Conservation (phyloP, 108 stramenopile species). For the Parmales sp. region DNA sequence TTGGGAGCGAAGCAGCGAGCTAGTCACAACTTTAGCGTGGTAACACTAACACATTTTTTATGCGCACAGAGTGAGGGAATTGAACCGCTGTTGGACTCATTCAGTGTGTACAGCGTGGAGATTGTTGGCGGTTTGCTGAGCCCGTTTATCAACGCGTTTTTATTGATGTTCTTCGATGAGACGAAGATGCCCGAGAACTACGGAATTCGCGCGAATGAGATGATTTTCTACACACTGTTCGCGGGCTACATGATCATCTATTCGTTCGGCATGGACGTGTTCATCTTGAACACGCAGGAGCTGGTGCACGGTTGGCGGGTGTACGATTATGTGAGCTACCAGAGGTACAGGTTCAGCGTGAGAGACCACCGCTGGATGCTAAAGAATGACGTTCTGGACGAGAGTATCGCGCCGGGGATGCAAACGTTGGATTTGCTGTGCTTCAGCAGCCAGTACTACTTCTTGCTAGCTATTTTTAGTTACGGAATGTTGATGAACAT, state of each 20-base stretch:
- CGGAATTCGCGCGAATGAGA: conserved; percentile 57
- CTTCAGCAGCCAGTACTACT: conserved; percentile 75
- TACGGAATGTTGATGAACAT: conserved; percentile 55
- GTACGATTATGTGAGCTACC: conserved; percentile 74
- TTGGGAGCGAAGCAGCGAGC: too few species aligned
- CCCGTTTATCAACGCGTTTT: conserved; percentile 48
- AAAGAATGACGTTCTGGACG: conserved; percentile 43
- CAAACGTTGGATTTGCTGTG: conserved; percentile 68
- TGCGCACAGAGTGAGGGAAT: conserved; percentile 67
- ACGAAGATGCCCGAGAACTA: conserved; percentile 58
- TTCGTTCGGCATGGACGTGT: conserved; percentile 53
- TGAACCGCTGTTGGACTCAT: conserved; percentile 61
- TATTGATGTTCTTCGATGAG: conserved; percentile 46
- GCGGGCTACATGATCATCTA: conserved; percentile 50
- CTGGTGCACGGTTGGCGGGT: conserved; percentile 74
- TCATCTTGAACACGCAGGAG: conserved; percentile 68
- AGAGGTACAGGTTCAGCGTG: conserved; percentile 61
- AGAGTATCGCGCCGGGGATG: conserved; percentile 51
- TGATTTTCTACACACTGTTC: conserved; percentile 67
- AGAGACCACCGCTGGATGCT: conserved; percentile 68
- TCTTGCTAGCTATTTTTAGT: conserved; percentile 52
- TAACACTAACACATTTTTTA: too few species aligned
- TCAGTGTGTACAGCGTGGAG: conserved; percentile 51
- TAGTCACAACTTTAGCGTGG: too few species aligned
- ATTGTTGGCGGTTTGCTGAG: conserved; percentile 34